Base-by-base conservation (phyloP, 2,329 filamentous ascomycete species). In the Paecilomyces sp. region DNA sequence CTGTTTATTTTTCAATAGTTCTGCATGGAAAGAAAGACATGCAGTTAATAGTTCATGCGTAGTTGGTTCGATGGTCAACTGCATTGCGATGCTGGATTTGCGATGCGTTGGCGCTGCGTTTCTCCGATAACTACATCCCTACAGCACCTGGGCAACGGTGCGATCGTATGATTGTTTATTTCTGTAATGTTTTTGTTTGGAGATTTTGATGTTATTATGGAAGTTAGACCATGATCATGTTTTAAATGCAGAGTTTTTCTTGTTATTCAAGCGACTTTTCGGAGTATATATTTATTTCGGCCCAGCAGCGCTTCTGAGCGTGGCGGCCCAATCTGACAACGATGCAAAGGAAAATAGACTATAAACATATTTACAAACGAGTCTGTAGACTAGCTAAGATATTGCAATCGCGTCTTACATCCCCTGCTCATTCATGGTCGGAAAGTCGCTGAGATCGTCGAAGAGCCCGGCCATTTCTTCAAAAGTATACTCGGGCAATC, bases 401-500 rank as follows among this genome's bases (percentile, higher is more conserved):
- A 28, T 28, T 28, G 25, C 25, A 28, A 28, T 28, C 12, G 34
- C 34, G 4, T 5, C 4, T 47, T 47, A 47, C 15, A 18, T 47
- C 7, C 36, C 36, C 36, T n/a, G n/a, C n/a, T 47, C 41, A 18
- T 47, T 47, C n/a, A 47, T 47, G 56, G 47, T 2, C 60, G 59
- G 55, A 62, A 64, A 34, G 63, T 47, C 41, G 41, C 41, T 60
- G 6, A 74, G 59, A 64, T 74, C 70, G 61, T 73, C 70, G 55
- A 74, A 74, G 12, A 74, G 58, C 47, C 69, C 62, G 1, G 70
- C 70, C 41, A 74, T 71, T 6, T 70, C 71, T 34, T 75, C 70
- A 36, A 74, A 73, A 0, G 72, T 73, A 60, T 70, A 74, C 58
- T 74, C 72, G 2, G 71, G 70, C 54, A 74, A 73, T 1, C 70